Base-by-base conservation (phyloP, 306 rosid species). In the Alnus rubra region DNA sequence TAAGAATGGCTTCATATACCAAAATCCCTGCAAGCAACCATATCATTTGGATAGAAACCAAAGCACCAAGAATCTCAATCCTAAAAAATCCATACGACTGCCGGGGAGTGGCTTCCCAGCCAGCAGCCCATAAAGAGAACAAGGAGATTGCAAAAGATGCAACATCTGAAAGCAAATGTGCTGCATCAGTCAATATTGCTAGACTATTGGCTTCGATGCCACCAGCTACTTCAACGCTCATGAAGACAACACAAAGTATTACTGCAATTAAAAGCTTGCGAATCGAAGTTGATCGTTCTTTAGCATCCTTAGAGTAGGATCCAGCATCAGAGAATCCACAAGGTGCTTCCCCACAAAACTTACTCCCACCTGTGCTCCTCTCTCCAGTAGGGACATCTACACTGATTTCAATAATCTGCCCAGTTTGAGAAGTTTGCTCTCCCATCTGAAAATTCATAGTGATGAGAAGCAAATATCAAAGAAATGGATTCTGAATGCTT, bases 91-190 rank as follows among this genome's bases (percentile, higher is more conserved):
- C 97, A 18, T 92, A 92, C 7, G 94, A 89, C 78, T 89, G 97
- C 65, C 97, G 94, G 31, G 97, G 97, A 68, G 76, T 92, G 74
- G 97, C 94, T 80, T 89, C 92, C 97, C 94, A 92, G 67, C 94
- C 89, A 16, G 92, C 90, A 79, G 94, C 97, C 97, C 97, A 92
- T 55, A 92, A 67, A 30, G 97, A 85, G 73, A 92, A 88, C 73
- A 92, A 81, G 63, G 97, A 92, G 88, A 92, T 92, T 73, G 97
- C 92, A 74, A 92, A 92, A 19, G 94, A 82, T 49, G 94, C 94
- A 85, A 92, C 94, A 19, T 92, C 97, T 2, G 92, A 89, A 35
- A 92, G 97, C 82, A 92, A 82, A 81, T 92, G 97, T 8, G 97
- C 97, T 74, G 97, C 97, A 82, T 92, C 97, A 14, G 97, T 92